phyloP scores from a whole-genome alignment of 441 rosid species.

The Pelargonium cotyledonis region DNA sequence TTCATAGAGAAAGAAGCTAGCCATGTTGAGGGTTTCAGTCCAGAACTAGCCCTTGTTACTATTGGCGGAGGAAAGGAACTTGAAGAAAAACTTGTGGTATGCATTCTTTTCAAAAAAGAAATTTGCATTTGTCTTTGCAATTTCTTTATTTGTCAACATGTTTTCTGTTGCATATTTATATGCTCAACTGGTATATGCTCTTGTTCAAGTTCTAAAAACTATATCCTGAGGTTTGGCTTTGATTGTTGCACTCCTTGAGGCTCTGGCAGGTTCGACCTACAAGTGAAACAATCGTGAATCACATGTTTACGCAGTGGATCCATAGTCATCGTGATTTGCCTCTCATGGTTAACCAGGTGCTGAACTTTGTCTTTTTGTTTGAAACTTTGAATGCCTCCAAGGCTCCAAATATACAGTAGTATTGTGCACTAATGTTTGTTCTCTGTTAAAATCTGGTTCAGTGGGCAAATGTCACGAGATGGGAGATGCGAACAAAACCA shows the following conservation, averaged over 20 bases:
- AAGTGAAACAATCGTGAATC: conserved; percentile 91
- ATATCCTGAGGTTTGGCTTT: conserved; percentile 60
- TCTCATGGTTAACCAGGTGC: conserved; percentile 85
- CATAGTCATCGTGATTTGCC: conserved; percentile 93
- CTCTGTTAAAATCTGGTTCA: conserved; percentile 20
- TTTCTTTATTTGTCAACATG: conserved; percentile 1
- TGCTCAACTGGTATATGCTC: conserved; percentile 5
- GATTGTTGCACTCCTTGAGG: conserved; percentile 71
- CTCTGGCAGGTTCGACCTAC: conserved; percentile 96
- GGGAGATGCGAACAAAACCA: conserved; percentile 94
- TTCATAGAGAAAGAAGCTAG: conserved; percentile 97
- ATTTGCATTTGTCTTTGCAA: neutral
- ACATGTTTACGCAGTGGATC: conserved; percentile 94
- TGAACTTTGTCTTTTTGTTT: conserved; percentile 2
- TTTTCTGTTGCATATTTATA: conserved; percentile 12
- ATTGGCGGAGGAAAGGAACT: conserved; percentile 88
- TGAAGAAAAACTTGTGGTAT: conserved; percentile 94
- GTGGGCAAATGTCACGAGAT: conserved; percentile 97
- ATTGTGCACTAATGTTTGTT: neutral
- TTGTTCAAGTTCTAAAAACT: conserved; percentile 21
- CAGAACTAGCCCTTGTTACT: conserved; percentile 80
- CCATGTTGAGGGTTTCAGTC: conserved; percentile 90
- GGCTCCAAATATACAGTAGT: conserved; percentile 1
- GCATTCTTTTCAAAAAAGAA: conserved; percentile 10
- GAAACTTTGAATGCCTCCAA: neutral